phyloP scores from a whole-genome alignment of 441 rosid species.

The Populus hybrid region DNA sequence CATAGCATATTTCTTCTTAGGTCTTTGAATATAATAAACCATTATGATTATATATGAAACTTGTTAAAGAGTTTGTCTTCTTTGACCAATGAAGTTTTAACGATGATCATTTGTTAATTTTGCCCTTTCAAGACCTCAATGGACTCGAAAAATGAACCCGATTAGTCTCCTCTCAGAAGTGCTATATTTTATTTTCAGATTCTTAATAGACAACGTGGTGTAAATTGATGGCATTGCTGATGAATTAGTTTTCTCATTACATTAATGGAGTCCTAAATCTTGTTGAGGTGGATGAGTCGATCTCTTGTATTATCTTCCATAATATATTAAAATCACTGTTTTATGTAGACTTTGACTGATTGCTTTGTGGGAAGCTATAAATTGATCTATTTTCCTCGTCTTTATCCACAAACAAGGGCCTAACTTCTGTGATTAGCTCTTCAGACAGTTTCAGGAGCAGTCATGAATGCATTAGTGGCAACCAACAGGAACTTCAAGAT shows the following conservation, averaged over 20 bases:
- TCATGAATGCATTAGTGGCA: conserved; percentile 85
- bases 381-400: conserved; percentile 9
- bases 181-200: no score
- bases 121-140: background rate
- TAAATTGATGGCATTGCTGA: no score
- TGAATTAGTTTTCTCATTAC: background rate
- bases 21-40: no score
- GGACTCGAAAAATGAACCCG: background rate
- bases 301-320: background rate
- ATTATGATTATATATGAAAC: background rate
- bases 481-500: conserved; percentile 84
- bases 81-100: background rate
- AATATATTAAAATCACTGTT: background rate
- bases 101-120: background rate
- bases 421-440: conserved; percentile 10
- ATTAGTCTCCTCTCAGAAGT: background rate
- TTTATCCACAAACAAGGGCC: conserved; percentile 1
- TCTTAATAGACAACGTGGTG: no score
- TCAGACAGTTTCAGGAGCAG: conserved; percentile 21
- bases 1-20: no score
- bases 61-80: background rate
- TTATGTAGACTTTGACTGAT: background rate
- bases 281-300: background rate
- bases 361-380: conserved; percentile 5
- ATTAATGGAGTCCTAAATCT: background rate